phyloP scores from a whole-genome alignment of 371 early-diverging fungal genomes.

The Mycotypha africana region DNA sequence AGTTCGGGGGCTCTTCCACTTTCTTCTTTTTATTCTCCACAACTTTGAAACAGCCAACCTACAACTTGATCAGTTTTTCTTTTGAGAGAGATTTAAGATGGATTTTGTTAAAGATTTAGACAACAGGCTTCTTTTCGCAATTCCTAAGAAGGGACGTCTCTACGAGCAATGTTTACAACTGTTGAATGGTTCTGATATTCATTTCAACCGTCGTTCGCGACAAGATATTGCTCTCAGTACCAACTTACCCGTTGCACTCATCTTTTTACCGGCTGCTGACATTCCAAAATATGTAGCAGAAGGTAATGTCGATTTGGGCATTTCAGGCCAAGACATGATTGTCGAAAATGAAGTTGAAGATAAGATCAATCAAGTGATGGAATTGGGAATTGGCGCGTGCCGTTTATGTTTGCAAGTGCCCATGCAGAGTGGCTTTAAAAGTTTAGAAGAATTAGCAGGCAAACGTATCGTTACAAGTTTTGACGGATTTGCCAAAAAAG shows the following conservation, averaged over 20 bases:
- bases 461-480: conserved; percentile 95
- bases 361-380: conserved; percentile 68
- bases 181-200: conserved; percentile 87
- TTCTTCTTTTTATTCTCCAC: conserved; percentile 1
- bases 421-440: conserved; percentile 37
- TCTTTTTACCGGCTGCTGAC: conserved; percentile 94
- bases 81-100: conserved; percentile 26
- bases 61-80: neutral
- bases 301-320: conserved; percentile 93
- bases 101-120: conserved; percentile 64
- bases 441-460: conserved; percentile 75
- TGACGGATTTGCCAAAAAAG: conserved; percentile 60
- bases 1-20: too few species aligned
- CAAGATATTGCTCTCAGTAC: conserved; percentile 94
- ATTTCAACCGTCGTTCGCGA: conserved; percentile 90
- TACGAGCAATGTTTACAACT: conserved; percentile 85
- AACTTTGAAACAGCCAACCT: too few species aligned
- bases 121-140: conserved; percentile 85
- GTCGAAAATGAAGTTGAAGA: conserved; percentile 72
- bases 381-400: conserved; percentile 93
- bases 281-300: conserved; percentile 94
- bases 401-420: conserved; percentile 85
- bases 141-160: conserved; percentile 98
- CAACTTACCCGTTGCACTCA: conserved; percentile 89
- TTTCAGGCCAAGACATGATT: conserved; percentile 94